phyloP scores from a whole-genome alignment of 495 filamentous ascomycete species.

The Xylaria grammica region DNA sequence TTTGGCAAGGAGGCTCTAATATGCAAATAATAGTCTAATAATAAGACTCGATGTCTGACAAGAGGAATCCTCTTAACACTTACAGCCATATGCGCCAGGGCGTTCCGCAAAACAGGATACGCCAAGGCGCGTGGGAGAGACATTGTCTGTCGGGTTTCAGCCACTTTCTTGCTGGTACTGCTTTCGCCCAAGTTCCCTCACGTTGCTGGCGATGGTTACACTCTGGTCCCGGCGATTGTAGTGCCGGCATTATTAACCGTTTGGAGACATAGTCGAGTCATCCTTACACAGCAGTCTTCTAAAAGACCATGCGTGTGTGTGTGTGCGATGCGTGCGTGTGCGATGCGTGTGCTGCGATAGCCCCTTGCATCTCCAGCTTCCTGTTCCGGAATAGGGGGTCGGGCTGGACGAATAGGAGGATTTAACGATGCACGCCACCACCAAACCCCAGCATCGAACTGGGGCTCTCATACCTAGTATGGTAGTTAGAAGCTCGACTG shows the following conservation, averaged over 20 bases:
- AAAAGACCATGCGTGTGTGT: slow-evolving; percentile 4
- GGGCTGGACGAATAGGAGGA: slow-evolving; percentile 23
- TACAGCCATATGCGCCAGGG: slow-evolving; percentile 1
- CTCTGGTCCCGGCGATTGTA: slow-evolving; percentile 7
- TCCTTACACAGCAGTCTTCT: too few relatives aligned
- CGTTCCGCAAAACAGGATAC: background rate
- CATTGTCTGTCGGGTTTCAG: background rate
- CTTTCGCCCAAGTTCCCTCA: background rate
- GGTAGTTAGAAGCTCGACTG: slow-evolving; percentile 4
- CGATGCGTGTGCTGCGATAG: slow-evolving; percentile 16
- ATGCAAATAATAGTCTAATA: slow-evolving; percentile 16
- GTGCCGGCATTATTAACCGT: background rate
- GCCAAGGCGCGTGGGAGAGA: background rate
- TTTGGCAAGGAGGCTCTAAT: slow-evolving; percentile 2
- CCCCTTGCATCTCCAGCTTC: slow-evolving; percentile 36
- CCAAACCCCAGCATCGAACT: background rate
- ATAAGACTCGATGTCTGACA: background rate
- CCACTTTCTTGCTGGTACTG: background rate
- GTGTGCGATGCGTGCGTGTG: too few relatives aligned
- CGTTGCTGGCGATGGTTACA: slow-evolving; percentile 11
- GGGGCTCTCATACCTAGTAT: background rate
- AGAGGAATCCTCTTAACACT: slow-evolving; percentile 1
- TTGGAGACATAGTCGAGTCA: slow-evolving; percentile 7
- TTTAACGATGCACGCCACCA: slow-evolving; percentile 6
- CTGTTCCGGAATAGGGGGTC: slow-evolving; percentile 33